Evolutionary conservation across 1,284 basidiomycete genomes (phyloP).

Genomic region (Trichosporon asahii): DNA sequence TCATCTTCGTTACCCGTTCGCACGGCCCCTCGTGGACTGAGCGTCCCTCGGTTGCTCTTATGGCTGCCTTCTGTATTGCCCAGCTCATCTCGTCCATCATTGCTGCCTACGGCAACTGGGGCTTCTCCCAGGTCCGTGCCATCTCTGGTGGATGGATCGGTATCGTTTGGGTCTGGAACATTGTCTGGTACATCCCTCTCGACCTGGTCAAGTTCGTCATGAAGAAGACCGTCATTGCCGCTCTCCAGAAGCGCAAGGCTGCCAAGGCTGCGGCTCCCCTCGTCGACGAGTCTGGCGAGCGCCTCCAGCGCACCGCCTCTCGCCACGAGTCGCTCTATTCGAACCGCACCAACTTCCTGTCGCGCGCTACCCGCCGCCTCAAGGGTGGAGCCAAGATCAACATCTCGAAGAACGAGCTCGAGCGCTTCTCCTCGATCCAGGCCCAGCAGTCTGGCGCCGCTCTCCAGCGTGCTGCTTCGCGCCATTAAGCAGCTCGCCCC

Average conservation of each 20-base stretch:
- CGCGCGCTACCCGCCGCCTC: constrained; percentile 44
- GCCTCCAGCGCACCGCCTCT: constrained; percentile 79
- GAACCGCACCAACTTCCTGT: constrained; percentile 51
- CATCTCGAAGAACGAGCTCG: constrained; percentile 54
- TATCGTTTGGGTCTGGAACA: constrained; percentile 95
- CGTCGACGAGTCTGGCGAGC: constrained; percentile 61
- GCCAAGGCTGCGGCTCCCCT: constrained; percentile 54
- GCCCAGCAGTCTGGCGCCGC: constrained; percentile 53
- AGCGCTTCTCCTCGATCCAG: constrained; percentile 52
- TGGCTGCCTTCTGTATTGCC: constrained; percentile 85
- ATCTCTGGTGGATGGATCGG: constrained; percentile 94
- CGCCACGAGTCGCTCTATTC: constrained; percentile 89
- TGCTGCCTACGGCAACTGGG: constrained; percentile 86
- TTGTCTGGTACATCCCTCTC: constrained; percentile 89
- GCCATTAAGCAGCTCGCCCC: constrained; percentile 25
- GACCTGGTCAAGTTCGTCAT: constrained; percentile 95
- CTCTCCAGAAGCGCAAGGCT: constrained; percentile 68
- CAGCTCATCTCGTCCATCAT: constrained; percentile 95
- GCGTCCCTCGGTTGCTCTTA: constrained; percentile 82
- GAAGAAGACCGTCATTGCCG: constrained; percentile 87
- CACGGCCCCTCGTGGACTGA: constrained; percentile 99
- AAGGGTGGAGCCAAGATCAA: constrained; percentile 49
- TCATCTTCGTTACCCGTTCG: constrained; percentile 95
- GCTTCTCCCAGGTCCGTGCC: constrained; percentile 72
- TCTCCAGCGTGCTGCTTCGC: constrained; percentile 40